Conservation (phyloP, 441 rosid genomes). For the Adansonia rubrostipa region DNA sequence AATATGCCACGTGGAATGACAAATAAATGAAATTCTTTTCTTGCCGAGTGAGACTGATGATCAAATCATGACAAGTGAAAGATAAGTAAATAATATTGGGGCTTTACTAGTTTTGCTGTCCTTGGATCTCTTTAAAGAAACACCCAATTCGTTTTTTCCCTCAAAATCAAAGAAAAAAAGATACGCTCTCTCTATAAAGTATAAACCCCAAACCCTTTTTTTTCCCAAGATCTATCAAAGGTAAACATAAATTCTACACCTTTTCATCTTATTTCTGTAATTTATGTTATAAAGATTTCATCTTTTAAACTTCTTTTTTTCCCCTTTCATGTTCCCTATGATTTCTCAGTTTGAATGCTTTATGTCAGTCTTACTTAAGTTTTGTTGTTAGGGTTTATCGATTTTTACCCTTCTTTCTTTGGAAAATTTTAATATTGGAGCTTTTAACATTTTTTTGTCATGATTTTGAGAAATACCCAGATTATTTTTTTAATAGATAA, state of each 20-base stretch:
- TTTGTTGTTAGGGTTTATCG: slow-evolving; percentile 41
- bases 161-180: background rate
- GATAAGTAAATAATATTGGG: slow-evolving; percentile 25
- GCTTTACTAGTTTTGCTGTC: background rate
- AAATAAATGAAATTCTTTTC: background rate
- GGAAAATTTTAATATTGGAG: slow-evolving; percentile 7
- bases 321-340: background rate
- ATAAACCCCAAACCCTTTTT: slow-evolving; percentile 28
- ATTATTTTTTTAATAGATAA: slow-evolving; percentile 46
- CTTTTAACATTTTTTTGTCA: slow-evolving; percentile 9
- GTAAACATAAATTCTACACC: slow-evolving; percentile 35
- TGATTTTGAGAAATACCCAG: slow-evolving; percentile 38
- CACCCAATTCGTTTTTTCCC: background rate
- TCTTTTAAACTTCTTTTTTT: slow-evolving; percentile 5
- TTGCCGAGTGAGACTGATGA: background rate
- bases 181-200: too few species aligned
- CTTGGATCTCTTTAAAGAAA: slow-evolving; percentile 11
- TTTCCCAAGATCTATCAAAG: slow-evolving; percentile 47
- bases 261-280: slow-evolving; percentile 7
- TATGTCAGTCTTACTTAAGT: slow-evolving; percentile 4
- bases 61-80: slow-evolving; percentile 3
- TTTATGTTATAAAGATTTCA: slow-evolving; percentile 16
- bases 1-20: background rate
- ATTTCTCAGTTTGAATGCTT: slow-evolving; percentile 14
- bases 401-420: background rate